Percentiles rank a stretch among this genome's conserved stretches.
Conservation (phyloP, 352 stramenopile species). For the Phytopythium boreale region DNA sequence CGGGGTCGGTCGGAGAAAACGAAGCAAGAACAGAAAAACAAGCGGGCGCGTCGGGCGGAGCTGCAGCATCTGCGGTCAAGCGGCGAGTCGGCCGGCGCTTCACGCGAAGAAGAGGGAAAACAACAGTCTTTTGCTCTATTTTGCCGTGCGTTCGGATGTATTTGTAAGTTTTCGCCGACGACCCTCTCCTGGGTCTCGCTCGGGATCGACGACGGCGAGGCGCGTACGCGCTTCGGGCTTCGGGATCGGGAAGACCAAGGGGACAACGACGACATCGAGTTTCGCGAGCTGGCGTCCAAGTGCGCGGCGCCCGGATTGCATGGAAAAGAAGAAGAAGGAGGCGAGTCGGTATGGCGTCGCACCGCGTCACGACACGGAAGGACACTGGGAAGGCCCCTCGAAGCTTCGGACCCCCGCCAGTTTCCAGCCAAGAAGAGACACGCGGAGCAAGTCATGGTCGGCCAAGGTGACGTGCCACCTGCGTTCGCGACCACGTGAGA, state of each 20-base stretch:
- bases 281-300: constrained; percentile 1
- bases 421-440: constrained; percentile 6
- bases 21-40: constrained; percentile 2
- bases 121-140: constrained; percentile 8
- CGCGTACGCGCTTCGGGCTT: not conserved
- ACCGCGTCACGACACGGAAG: constrained; percentile 5
- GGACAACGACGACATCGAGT: not conserved
- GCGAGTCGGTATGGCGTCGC: constrained; percentile 3
- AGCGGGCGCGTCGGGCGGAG: not conserved
- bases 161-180: not conserved
- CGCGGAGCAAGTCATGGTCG: constrained; percentile 6
- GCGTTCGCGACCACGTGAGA: constrained; percentile 6
- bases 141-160: constrained; percentile 5
- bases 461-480: constrained; percentile 3
- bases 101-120: constrained; percentile 5
- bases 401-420: constrained; percentile 2
- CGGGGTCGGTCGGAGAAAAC: not conserved
- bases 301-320: constrained; percentile 1
- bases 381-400: constrained; percentile 5
- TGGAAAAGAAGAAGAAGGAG: constrained; percentile 6
- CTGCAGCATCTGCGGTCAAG: not conserved
- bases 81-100: not conserved
- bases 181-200: not conserved
- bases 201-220: constrained; percentile 2
- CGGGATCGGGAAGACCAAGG: not conserved